Evolutionary conservation across 2,329 filamentous ascomycete species (phyloP).

Genomic region (Curvularia sp.): DNA sequence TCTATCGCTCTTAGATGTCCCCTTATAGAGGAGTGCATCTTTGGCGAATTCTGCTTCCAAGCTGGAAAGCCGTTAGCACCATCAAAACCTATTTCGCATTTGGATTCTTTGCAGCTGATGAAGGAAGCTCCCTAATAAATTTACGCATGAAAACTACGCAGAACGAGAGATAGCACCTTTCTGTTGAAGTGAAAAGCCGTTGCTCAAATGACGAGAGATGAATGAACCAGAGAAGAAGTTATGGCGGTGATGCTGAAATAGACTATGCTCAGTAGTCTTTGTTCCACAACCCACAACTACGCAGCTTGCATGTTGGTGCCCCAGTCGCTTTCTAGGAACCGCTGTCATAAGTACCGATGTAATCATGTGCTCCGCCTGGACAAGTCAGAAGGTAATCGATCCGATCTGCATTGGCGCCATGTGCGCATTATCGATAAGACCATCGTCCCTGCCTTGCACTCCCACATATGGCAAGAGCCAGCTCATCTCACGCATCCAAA

Average conservation of each 20-base stretch:
- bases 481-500: conserved; percentile 1
- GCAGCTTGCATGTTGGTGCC: neutral
- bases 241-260: neutral
- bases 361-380: neutral
- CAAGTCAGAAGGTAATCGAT: neutral
- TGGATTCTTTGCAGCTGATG: neutral
- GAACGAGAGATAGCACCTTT: neutral
- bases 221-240: neutral
- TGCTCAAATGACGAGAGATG: neutral
- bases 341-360: neutral
- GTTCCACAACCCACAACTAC: neutral
- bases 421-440: conserved; percentile 21
- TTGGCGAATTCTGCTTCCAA: neutral
- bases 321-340: neutral
- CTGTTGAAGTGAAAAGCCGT: neutral
- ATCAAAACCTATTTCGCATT: neutral
- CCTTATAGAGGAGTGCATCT: neutral
- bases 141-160: neutral
- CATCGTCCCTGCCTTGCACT: neutral
- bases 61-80: neutral
- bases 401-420: conserved; percentile 11
- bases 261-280: neutral
- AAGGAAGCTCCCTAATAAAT: neutral
- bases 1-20: neutral
- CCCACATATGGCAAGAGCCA: neutral